These are phyloP conservation scores for Cladosporium sp. DNA, from an alignment of 2,329 filamentous ascomycete genomes.

Conservation along the genomic window DNA sequence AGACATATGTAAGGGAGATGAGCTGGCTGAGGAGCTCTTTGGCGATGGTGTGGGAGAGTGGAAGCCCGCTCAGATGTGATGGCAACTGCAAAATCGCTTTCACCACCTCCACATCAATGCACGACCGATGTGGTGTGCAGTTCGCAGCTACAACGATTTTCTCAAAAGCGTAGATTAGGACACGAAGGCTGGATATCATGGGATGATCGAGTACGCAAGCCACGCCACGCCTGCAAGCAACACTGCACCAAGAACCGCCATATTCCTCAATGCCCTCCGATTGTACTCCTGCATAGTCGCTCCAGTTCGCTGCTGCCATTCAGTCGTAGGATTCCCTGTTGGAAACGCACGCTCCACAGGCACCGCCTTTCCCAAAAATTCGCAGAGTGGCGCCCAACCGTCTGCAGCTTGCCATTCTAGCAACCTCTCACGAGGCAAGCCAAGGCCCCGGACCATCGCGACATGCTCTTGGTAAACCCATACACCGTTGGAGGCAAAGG, in stretches of 20 bases:
- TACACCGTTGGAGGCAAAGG: background rate
- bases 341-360: slow-evolving; percentile 24
- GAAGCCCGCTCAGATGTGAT: background rate
- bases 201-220: background rate
- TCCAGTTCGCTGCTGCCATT: background rate
- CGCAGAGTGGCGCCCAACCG: slow-evolving; percentile 30
- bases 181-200: background rate
- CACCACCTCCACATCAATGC: too few relatives aligned
- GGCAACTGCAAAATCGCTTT: background rate
- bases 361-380: slow-evolving; percentile 24
- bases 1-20: background rate
- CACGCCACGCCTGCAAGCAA: background rate
- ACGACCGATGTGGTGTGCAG: too few relatives aligned
- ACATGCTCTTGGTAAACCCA: slow-evolving; percentile 2
- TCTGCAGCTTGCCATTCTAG: slow-evolving; percentile 25
- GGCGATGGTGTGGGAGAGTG: slow-evolving; percentile 4
- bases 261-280: background rate
- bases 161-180: background rate
- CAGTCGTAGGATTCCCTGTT: background rate
- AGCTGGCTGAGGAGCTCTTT: background rate
- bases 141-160: too few relatives aligned
- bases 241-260: background rate
- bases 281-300: background rate
- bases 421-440: slow-evolving; percentile 21
- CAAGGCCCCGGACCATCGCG: slow-evolving; percentile 16